Conservation (phyloP, 2,329 filamentous ascomycete genomes). For the Fulvia fulva region DNA sequence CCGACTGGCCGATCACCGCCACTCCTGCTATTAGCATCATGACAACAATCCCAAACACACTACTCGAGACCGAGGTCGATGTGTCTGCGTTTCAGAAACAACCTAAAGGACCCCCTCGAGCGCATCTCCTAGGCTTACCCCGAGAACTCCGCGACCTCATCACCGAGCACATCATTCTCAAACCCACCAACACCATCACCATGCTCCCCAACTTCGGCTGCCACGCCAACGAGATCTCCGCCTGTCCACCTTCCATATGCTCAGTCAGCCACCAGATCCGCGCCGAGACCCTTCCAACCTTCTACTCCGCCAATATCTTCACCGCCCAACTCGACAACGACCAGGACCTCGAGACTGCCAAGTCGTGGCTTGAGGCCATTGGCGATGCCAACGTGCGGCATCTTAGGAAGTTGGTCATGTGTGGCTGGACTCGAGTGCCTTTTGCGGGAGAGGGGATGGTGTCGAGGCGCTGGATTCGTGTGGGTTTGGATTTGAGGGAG, state of each 20-base stretch:
- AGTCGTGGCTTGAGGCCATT: slow-evolving; percentile 20
- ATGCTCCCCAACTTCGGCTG: slow-evolving; percentile 19
- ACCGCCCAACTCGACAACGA: slow-evolving; percentile 21
- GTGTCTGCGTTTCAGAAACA: neutral
- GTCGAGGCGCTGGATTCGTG: slow-evolving; percentile 16
- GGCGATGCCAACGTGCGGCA: slow-evolving; percentile 19
- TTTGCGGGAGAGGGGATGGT: slow-evolving; percentile 23
- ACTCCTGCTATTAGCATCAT: slow-evolving; percentile 1
- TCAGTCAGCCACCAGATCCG: slow-evolving; percentile 22
- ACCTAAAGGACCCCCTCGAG: neutral
- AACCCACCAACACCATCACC: slow-evolving; percentile 22
- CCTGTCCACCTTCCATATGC: slow-evolving; percentile 20
- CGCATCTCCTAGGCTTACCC: slow-evolving; percentile 22
- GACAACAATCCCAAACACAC: neutral
- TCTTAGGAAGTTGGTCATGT: slow-evolving; percentile 18
- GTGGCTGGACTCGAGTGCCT: slow-evolving; percentile 24
- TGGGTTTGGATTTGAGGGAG: slow-evolving; percentile 21
- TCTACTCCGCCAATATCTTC: slow-evolving; percentile 27
- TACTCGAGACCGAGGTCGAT: neutral
- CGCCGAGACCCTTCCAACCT: slow-evolving; percentile 19
- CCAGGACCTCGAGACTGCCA: slow-evolving; percentile 18
- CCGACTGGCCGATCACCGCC: neutral
- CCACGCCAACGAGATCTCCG: slow-evolving; percentile 17
- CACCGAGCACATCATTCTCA: slow-evolving; percentile 18
- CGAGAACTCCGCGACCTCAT: slow-evolving; percentile 27